phyloP scores from a whole-genome alignment of 164 flowering plant genomes.

The Kalanchoe fedtschenkoi region DNA sequence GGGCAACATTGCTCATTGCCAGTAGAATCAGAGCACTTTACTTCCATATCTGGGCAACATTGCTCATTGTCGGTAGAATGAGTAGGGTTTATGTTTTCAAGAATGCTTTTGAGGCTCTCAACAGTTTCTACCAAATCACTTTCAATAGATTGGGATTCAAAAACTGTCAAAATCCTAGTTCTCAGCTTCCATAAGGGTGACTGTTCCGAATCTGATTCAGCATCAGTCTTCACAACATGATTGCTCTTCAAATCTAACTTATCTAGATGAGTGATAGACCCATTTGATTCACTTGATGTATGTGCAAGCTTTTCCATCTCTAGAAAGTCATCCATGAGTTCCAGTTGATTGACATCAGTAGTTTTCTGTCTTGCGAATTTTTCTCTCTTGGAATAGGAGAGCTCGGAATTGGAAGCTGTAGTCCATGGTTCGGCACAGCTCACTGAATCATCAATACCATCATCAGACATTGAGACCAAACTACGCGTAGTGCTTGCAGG shows the following conservation, averaged over 20 bases:
- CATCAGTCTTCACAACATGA: slow-evolving; percentile 15
- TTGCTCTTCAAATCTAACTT: slow-evolving; percentile 15
- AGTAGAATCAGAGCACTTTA: no score
- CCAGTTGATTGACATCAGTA: slow-evolving; percentile 43
- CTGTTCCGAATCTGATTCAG: slow-evolving; percentile 13
- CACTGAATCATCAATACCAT: slow-evolving; percentile 63
- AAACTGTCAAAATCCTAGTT: slow-evolving; percentile 24
- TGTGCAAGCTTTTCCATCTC: slow-evolving; percentile 99
- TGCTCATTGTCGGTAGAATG: no score
- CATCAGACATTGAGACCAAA: slow-evolving; percentile 80
- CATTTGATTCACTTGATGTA: slow-evolving; percentile 39
- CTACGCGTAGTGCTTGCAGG: slow-evolving; percentile 78
- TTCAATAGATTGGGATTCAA: slow-evolving; percentile 28
- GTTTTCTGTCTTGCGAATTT: slow-evolving; percentile 38
- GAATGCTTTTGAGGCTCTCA: slow-evolving; percentile 38
- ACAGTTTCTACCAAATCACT: slow-evolving; percentile 28
- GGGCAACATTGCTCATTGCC: no score
- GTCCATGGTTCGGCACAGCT: slow-evolving; percentile 81
- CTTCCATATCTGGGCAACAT: no score
- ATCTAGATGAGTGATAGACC: slow-evolving; percentile 21
- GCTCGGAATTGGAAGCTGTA: slow-evolving; percentile 42
- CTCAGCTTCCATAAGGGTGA: slow-evolving; percentile 23
- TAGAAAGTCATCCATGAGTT: slow-evolving; percentile 91
- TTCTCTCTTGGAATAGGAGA: slow-evolving; percentile 51
- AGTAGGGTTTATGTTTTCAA: slow-evolving; percentile 34